Conservation (phyloP, 768 basidiomycete genomes). For the Tulasnella sp. region DNA sequence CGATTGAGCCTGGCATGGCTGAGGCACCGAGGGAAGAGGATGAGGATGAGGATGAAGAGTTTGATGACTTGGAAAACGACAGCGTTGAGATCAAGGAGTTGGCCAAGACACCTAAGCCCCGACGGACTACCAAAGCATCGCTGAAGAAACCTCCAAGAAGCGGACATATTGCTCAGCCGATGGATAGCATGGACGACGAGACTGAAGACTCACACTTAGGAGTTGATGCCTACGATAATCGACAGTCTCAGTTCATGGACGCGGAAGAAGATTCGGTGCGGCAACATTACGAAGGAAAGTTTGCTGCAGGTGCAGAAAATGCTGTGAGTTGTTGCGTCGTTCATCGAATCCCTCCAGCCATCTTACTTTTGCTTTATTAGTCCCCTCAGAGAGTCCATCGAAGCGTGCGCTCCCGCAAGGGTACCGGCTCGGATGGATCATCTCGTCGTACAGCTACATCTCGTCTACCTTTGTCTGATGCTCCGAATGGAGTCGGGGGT, state of each 20-base stretch:
- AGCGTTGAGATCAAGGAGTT: neutral
- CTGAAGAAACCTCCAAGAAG: too few species aligned
- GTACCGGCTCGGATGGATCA: conserved; percentile 17
- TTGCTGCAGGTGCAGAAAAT: conserved; percentile 67
- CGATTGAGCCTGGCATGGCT: too few species aligned
- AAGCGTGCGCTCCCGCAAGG: conserved; percentile 16
- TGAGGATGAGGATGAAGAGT: conserved; percentile 25
- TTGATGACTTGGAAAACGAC: conserved; percentile 24
- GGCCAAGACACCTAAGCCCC: conserved; percentile 10
- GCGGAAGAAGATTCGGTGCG: conserved; percentile 62
- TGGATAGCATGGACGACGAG: neutral
- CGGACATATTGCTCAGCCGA: too few species aligned
- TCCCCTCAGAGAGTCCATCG: neutral
- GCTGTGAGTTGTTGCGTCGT: conserved; percentile 18
- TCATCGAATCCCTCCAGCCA: neutral
- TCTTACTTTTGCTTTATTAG: conserved; percentile 4
- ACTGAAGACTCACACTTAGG: neutral
- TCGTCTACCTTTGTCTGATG: neutral
- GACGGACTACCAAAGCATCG: conserved; percentile 7
- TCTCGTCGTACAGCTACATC: conserved; percentile 12
- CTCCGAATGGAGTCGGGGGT: neutral
- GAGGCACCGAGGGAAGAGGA: conserved; percentile 18
- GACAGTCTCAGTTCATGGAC: conserved; percentile 77
- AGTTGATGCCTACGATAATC: conserved; percentile 25
- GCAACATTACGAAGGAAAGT: conserved; percentile 75